Base-by-base conservation (phyloP, 768 basidiomycete species). In the Chalciporus chontae region DNA sequence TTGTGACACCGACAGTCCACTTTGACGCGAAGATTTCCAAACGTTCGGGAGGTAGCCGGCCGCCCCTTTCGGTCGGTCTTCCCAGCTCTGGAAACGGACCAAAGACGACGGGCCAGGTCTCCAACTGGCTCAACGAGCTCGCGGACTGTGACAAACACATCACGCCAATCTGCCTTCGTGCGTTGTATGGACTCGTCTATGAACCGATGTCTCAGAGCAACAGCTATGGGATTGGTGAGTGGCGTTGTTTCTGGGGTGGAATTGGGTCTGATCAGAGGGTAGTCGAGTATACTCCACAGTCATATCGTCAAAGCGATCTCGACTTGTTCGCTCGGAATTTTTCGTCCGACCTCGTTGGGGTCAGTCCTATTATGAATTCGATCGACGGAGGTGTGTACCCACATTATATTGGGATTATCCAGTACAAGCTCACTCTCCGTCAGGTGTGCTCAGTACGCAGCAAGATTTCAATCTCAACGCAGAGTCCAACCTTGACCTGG, bases 401-500 rank as follows among this genome's bases (percentile, higher is more conserved):
- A 17, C 38, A 17, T 27, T 5, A 13, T 14, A 4, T 34, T 15
- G 3, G 5, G 4, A 31, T 31, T 31, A 13, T 31, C 10, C 29
- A 11, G 7, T 11, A 31, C 32, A 19, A 34, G 19, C 5, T 39
- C 24, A 27, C 52, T n/a, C 29, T 58, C 64, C n/a, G 54, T 71
- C 74, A 45, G 73, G 73, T 11, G 70, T 55, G 36, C 78, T 80
- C 51, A 76, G 70, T 3, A 65, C 69, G 17, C 63, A 76, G 23
- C 57, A 68, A 37, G 64, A 55, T 18, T 73, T 74, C 43, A 36
- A 32, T 14, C 56, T 59, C 39, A 82, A 85, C 44, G 81, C 75
- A 17, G 87, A 87, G 71, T 83, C 85, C 24, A 75, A 84, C 59
- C 77, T 90, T 3, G 87, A 90, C 61, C 78, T 88, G 19, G 78